Conservation (phyloP, 2,329 filamentous ascomycete species). For the Colletotrichum eleusines region DNA sequence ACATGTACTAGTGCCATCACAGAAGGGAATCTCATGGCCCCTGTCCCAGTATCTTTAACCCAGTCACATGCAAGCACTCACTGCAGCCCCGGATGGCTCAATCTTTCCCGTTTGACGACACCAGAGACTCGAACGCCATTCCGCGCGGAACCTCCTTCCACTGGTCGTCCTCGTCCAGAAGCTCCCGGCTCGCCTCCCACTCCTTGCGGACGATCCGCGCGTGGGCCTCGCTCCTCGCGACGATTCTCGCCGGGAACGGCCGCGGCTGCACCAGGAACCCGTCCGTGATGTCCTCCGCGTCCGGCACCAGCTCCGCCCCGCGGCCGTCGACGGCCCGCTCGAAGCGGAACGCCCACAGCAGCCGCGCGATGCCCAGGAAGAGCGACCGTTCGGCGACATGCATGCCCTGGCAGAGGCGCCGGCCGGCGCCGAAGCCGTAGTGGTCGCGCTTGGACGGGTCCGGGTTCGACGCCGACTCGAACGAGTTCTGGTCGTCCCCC, state of each 20-base stretch:
- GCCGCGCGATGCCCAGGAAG: conserved; percentile 58
- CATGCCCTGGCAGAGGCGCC: conserved; percentile 48
- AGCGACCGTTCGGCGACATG: conserved; percentile 66
- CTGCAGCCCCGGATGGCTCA: not conserved
- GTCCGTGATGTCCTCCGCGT: conserved; percentile 45
- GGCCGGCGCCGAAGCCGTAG: conserved; percentile 48
- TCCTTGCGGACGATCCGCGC: conserved; percentile 15
- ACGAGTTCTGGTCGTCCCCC: conserved; percentile 43
- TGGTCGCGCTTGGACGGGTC: conserved; percentile 53
- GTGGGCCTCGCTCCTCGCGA: conserved; percentile 27
- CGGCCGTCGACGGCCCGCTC: conserved; percentile 36
- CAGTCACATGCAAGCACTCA: not conserved
- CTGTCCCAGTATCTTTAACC: too few species aligned
- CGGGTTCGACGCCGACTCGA: conserved; percentile 43
- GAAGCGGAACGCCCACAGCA: conserved; percentile 67
- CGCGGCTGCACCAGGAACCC: conserved; percentile 20
- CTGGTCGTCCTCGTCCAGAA: conserved; percentile 22
- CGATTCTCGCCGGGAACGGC: conserved; percentile 33
- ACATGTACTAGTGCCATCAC: not conserved
- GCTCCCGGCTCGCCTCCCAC: conserved; percentile 14
- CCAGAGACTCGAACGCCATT: conserved; percentile 17
- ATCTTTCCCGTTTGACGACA: not conserved
- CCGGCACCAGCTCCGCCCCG: conserved; percentile 49
- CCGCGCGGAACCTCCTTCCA: conserved; percentile 26
- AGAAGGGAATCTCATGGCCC: not conserved